Evolutionary conservation across 208 protist genomes (phyloP).

Genomic region (Trypanosoma avium): DNA sequence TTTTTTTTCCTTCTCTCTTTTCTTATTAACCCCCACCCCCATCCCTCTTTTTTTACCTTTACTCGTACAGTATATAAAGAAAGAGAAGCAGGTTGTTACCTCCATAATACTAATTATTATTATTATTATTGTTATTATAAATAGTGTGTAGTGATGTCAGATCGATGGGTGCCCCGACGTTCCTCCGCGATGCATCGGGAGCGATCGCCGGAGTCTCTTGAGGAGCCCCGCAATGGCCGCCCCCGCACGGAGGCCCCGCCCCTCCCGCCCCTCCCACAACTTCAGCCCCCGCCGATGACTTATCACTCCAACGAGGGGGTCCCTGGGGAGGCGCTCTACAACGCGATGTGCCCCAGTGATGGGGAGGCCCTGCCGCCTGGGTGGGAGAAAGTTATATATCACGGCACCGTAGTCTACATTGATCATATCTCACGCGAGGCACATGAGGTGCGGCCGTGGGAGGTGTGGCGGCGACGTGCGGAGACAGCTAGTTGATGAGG

Average conservation of each 20-base stretch:
- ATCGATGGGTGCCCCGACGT: no score
- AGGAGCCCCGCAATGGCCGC: background rate
- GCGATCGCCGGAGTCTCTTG: background rate
- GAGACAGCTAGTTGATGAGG: constrained; percentile 1
- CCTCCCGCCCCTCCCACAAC: background rate
- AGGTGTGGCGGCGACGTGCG: constrained; percentile 45
- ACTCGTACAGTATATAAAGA: no score
- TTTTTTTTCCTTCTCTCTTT: background rate
- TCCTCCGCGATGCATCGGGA: background rate
- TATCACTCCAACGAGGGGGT: no score
- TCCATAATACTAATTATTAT: no score
- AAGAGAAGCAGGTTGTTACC: no score
- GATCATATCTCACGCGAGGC: constrained; percentile 67
- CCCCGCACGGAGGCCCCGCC: background rate
- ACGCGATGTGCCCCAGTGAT: constrained; percentile 17
- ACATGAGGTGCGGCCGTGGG: constrained; percentile 58
- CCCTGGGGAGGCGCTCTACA: constrained; percentile 23
- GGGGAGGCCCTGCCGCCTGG: constrained; percentile 44
- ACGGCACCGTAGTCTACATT: constrained; percentile 49
- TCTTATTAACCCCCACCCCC: no score
- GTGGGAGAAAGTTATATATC: constrained; percentile 56
- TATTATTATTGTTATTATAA: no score
- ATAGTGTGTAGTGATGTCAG: no score
- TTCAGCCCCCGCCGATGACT: no score
- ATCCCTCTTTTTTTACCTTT: no score